Evolutionary conservation across 495 filamentous ascomycete genomes (phyloP), one percentile per base, ranked within the genome.

Genomic region (Lasiosphaeria hispida): DNA sequence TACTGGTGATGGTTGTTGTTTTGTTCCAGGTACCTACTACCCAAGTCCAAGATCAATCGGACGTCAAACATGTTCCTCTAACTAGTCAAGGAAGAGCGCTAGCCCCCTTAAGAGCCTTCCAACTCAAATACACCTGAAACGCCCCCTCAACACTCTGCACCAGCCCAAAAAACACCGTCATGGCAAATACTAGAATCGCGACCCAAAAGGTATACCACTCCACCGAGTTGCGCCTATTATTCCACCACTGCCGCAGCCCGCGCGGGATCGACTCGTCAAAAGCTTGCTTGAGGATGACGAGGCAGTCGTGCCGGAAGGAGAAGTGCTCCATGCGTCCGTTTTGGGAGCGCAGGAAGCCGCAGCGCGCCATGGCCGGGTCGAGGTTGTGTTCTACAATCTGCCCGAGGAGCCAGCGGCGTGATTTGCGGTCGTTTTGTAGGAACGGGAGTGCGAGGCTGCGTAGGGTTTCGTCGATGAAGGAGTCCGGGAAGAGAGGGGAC

Each of bases 181-280:
- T 61, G 1, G 71, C 39, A 3, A 81, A 63, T 1, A 78, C 76
- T 13, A 76, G 39, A 4, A 79, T 67, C 1, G 80, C 81, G 9
- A 81, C 71, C 81, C 81, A 84, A 43, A 83, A 80, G 7, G 78
- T 78, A 53, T 79, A 82, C 77, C 79, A 83, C 60, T 83, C 77
- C 0, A 74, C 69, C 9, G 71, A 68, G 49, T 80, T 78, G 4
- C 82, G 63, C 49, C 79, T 57, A 61, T 85, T 80, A 37, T 70
- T 61, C 78, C 80, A 83, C 75, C 76, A 80, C 60, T 83, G 77
- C 2, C 57, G 62, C 0, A 83, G 43, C 2, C 58, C 79, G 7
- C 54, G 61, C 11, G 82, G 81, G 35, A 67, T 63, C 0, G 79
- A 62, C 36, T 84, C 71, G 59, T 85, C 82, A 51, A 78, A 83